Conservation (phyloP, 2,329 filamentous ascomycete genomes). For the Phaeophleospora eucalypticola region DNA sequence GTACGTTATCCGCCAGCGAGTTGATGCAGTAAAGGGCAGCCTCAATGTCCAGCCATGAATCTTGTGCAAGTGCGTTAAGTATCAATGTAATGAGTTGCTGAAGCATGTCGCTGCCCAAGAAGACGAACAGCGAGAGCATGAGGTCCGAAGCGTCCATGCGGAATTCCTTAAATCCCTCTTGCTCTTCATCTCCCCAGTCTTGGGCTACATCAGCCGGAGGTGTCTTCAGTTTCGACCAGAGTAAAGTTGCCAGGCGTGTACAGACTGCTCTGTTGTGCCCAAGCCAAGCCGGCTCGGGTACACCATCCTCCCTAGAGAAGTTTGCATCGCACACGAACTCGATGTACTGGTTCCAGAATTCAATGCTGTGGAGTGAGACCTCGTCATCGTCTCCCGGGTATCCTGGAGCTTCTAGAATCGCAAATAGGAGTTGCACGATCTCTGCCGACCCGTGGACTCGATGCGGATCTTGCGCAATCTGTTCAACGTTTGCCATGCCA, state of each 20-base stretch:
- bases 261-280: slow-evolving; percentile 55
- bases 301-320: slow-evolving; percentile 45
- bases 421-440: slow-evolving; percentile 54
- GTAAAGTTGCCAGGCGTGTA: slow-evolving; percentile 45
- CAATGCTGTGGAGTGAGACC: slow-evolving; percentile 68
- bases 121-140: slow-evolving; percentile 64
- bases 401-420: slow-evolving; percentile 62
- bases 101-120: slow-evolving; percentile 45
- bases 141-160: slow-evolving; percentile 76
- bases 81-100: slow-evolving; percentile 45
- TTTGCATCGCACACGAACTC: slow-evolving; percentile 60
- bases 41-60: slow-evolving; percentile 49
- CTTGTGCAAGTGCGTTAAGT: slow-evolving; percentile 37
- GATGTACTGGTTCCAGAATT: slow-evolving; percentile 77
- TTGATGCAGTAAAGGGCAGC: slow-evolving; percentile 59
- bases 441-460: slow-evolving; percentile 48
- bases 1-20: slow-evolving; percentile 62
- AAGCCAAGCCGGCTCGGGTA: slow-evolving; percentile 52
- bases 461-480: slow-evolving; percentile 53
- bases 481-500: slow-evolving; percentile 61
- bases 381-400: slow-evolving; percentile 68
- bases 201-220: slow-evolving; percentile 56
- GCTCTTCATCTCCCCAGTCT: slow-evolving; percentile 64
- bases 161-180: slow-evolving; percentile 50
- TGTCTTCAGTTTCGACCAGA: slow-evolving; percentile 43